A percentile compares a stretch with the other conserved stretches of the same genome.
Conservation (phyloP, 805 yeast species). For the Saccharomyces kudriavzevii region DNA sequence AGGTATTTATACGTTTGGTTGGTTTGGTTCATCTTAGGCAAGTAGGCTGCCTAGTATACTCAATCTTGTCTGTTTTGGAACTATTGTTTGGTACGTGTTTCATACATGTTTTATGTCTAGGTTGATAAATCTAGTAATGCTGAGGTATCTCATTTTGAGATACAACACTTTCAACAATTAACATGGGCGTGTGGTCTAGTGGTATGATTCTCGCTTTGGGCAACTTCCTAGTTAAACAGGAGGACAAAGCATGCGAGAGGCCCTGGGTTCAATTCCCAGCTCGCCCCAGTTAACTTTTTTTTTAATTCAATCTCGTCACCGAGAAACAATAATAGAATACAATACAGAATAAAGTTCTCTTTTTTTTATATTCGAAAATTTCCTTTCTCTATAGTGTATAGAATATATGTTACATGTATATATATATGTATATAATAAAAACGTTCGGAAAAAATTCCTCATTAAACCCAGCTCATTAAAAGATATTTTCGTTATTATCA, state of each 20-base stretch:
- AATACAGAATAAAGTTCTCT: no score
- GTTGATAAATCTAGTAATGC: no score
- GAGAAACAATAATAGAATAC: no score
- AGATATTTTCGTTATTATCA: neutral
- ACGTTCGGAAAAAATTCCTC: neutral
- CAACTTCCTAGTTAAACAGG: slow-evolving; percentile 2
- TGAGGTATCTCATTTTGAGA: no score
- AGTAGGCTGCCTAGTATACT: no score
- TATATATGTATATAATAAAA: neutral
- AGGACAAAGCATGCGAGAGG: slow-evolving; percentile 41
- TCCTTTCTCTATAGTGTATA: neutral
- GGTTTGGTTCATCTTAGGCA: no score
- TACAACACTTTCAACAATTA: no score
- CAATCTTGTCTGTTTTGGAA: no score
- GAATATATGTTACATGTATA: neutral
- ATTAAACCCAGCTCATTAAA: neutral
- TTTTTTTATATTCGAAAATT: neutral
- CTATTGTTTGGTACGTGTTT: no score
- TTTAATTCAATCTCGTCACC: no score
- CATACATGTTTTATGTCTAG: no score
- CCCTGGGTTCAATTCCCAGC: slow-evolving; percentile 58
- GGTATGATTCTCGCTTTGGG: slow-evolving; percentile 36
- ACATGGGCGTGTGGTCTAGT: slow-evolving; percentile 35
- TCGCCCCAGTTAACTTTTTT: slow-evolving; percentile 24
- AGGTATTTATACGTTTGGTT: no score